Conservation (phyloP, 1,284 basidiomycete genomes). For the Tilletia setariae region DNA sequence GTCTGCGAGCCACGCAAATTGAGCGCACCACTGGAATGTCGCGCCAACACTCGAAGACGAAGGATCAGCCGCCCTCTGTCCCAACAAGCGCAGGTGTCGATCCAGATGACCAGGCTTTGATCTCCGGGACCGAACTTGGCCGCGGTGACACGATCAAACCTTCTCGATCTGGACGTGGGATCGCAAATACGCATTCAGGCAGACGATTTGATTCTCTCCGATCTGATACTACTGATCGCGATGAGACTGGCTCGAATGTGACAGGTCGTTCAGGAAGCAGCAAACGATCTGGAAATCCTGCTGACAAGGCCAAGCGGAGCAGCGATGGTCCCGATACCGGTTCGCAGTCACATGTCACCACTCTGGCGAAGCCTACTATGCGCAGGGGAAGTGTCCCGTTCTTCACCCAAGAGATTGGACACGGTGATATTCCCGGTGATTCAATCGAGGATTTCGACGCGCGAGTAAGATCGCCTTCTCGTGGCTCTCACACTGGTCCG, state of each 20-base stretch:
- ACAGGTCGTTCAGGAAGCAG: no score
- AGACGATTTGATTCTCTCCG: slow-evolving; percentile 1
- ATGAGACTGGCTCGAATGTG: not conserved
- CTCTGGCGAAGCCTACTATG: slow-evolving; percentile 29
- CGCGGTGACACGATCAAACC: slow-evolving; percentile 10
- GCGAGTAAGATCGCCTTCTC: not conserved
- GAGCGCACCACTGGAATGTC: no score
- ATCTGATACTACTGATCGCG: slow-evolving; percentile 3
- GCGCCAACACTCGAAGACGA: no score
- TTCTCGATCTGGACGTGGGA: not conserved
- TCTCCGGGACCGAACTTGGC: not conserved
- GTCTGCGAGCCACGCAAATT: no score
- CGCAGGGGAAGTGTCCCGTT: slow-evolving; percentile 42
- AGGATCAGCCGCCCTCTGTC: no score
- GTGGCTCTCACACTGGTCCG: not conserved
- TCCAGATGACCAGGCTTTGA: slow-evolving; percentile 3
- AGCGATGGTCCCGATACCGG: no score
- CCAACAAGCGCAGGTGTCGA: not conserved
- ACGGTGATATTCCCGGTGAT: slow-evolving; percentile 42
- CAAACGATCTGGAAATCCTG: no score
- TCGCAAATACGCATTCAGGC: not conserved
- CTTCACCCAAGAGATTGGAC: slow-evolving; percentile 41
- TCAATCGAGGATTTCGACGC: slow-evolving; percentile 15
- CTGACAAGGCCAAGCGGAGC: no score
- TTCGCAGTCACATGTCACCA: no score